phyloP scores from a whole-genome alignment of 345 rosid species.

The Citrus cavaleriei region DNA sequence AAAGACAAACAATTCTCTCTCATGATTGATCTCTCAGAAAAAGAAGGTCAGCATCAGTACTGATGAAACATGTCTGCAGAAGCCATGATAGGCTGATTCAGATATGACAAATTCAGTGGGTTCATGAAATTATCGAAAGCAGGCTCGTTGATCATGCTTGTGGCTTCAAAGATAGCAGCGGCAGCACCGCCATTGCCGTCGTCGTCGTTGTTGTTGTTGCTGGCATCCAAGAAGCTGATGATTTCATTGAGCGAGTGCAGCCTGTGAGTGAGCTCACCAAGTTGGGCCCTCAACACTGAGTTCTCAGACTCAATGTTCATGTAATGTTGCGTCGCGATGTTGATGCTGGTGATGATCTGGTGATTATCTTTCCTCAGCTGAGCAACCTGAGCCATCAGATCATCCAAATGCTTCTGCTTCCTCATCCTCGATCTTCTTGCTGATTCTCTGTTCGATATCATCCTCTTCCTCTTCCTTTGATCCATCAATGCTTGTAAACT shows the following conservation, averaged over 20 bases:
- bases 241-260: slow-evolving; percentile 75
- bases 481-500: slow-evolving; percentile 59
- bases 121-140: slow-evolving; percentile 37
- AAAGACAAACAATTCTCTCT: not conserved
- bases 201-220: not conserved
- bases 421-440: slow-evolving; percentile 92
- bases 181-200: no score
- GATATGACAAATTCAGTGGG: slow-evolving; percentile 39
- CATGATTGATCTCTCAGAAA: not conserved
- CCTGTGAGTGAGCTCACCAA: slow-evolving; percentile 60
- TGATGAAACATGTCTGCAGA: slow-evolving; percentile 57
- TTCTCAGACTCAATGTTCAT: slow-evolving; percentile 67
- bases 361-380: slow-evolving; percentile 55
- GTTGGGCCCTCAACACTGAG: slow-evolving; percentile 70
- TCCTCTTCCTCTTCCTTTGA: slow-evolving; percentile 82
- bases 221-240: slow-evolving; percentile 32
- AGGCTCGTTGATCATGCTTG: slow-evolving; percentile 23
- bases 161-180: not conserved
- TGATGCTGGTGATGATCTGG: slow-evolving; percentile 51
- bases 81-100: slow-evolving; percentile 73
- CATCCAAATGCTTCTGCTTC: slow-evolving; percentile 90
- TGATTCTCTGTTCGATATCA: slow-evolving; percentile 92
- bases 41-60: slow-evolving; percentile 25
- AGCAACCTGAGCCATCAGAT: slow-evolving; percentile 54
- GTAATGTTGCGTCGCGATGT: slow-evolving; percentile 54